These are phyloP conservation scores for Apophysomyces sp. DNA, from an alignment of 371 early-diverging fungal species.

Conservation along the genomic window DNA sequence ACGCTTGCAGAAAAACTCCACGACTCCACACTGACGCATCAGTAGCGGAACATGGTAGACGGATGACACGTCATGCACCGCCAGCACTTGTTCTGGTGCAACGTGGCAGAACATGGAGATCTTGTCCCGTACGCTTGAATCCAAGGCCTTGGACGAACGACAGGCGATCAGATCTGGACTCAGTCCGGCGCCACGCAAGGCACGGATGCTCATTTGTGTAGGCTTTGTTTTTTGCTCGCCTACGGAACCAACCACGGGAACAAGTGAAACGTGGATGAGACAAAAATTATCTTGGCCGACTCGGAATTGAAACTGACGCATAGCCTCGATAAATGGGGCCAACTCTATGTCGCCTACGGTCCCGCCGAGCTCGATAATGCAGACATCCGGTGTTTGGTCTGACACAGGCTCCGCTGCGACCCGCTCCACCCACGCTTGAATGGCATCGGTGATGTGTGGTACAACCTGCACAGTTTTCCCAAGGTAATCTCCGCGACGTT, in stretches of 20 bases:
- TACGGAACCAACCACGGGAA: slow-evolving; percentile 96
- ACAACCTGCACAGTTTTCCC: slow-evolving; percentile 99
- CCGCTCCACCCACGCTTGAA: slow-evolving; percentile 97
- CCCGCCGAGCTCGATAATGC: slow-evolving; percentile 99
- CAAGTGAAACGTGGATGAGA: slow-evolving; percentile 96
- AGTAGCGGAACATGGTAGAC: slow-evolving; percentile 97
- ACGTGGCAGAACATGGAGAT: slow-evolving; percentile 99
- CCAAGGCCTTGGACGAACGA: slow-evolving; percentile 83
- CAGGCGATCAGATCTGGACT: slow-evolving; percentile 97
- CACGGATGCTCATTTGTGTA: slow-evolving; percentile 95
- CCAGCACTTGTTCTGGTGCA: slow-evolving; percentile 83
- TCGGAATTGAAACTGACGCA: slow-evolving; percentile 98
- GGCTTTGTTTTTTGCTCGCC: slow-evolving; percentile 99
- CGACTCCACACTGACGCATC: slow-evolving; percentile 82
- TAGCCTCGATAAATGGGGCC: slow-evolving; percentile 98
- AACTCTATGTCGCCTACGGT: slow-evolving; percentile 99
- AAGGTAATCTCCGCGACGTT: slow-evolving; percentile 94
- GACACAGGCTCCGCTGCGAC: slow-evolving; percentile 84
- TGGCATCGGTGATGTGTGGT: slow-evolving; percentile 97
- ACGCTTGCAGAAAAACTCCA: slow-evolving; percentile 79
- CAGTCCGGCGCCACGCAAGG: slow-evolving; percentile 94
- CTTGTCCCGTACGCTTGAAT: slow-evolving; percentile 82
- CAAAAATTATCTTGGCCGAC: slow-evolving; percentile 98
- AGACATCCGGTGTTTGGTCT: slow-evolving; percentile 92
- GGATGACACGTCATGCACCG: slow-evolving; percentile 93